A percentile compares a stretch with the other conserved stretches of the same genome.
phyloP scores from a whole-genome alignment of 2,329 filamentous ascomycete genomes.

The Ceratocystis ficicola region DNA sequence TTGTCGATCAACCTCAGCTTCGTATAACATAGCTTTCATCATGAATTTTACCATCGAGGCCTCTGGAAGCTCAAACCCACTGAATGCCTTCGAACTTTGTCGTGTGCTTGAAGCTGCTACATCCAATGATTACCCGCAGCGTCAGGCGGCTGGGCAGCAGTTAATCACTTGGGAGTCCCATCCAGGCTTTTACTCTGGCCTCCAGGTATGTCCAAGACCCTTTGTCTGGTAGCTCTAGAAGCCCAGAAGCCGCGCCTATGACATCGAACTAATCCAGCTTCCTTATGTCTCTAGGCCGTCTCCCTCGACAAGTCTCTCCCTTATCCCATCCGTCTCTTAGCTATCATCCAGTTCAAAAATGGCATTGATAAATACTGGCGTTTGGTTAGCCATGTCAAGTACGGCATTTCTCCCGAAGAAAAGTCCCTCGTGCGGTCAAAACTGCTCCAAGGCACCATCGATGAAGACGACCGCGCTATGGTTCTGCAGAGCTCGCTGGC shows the following conservation, averaged over 20 bases:
- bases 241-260: constrained; percentile 14
- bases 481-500: constrained; percentile 82
- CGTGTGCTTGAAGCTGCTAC: constrained; percentile 52
- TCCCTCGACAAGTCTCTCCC: constrained; percentile 72
- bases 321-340: constrained; percentile 69
- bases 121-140: constrained; percentile 48
- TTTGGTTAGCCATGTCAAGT: constrained; percentile 41
- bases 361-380: constrained; percentile 94
- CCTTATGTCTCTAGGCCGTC: constrained; percentile 43
- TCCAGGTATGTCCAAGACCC: constrained; percentile 44
- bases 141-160: constrained; percentile 58
- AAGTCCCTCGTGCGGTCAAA: constrained; percentile 64
- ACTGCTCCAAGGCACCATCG: constrained; percentile 62
- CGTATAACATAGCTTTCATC: constrained; percentile 21
- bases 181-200: constrained; percentile 51
- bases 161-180: constrained; percentile 59
- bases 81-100: constrained; percentile 51
- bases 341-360: constrained; percentile 91
- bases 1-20: not conserved
- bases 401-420: constrained; percentile 60
- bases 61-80: constrained; percentile 65
- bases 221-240: not conserved
- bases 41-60: constrained; percentile 69
- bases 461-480: constrained; percentile 62
- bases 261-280: constrained; percentile 12